Evolutionary conservation across 2,329 filamentous ascomycete genomes (phyloP).

Genomic region (Emergomyces pasteurianus): DNA sequence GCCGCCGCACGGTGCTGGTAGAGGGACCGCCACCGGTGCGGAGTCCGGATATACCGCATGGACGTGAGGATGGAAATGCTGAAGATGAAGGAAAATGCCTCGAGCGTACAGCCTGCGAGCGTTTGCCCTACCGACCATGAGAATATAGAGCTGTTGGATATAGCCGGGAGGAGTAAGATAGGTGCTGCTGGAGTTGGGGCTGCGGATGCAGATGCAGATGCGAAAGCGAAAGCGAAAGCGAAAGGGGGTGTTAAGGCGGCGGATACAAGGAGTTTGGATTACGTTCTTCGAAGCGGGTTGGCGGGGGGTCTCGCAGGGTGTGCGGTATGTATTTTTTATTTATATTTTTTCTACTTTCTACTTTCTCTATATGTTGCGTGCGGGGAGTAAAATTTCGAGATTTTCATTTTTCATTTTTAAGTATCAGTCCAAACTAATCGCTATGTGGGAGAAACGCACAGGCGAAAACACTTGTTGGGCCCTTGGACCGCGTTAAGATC

Average conservation of each 20-base stretch:
- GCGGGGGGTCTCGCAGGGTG: conserved; percentile 87
- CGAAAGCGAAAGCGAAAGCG: background rate
- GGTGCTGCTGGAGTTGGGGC: background rate
- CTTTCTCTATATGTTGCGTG: conserved; percentile 5
- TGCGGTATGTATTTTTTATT: conserved; percentile 50
- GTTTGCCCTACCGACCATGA: conserved; percentile 4
- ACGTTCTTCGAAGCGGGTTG: conserved; percentile 68
- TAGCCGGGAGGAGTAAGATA: background rate
- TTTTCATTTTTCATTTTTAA: no score
- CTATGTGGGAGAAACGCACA: conserved; percentile 25
- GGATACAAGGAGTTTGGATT: conserved; percentile 66
- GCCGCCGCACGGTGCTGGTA: background rate
- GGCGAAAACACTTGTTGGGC: conserved; percentile 92
- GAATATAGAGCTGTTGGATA: background rate
- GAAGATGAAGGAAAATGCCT: background rate
- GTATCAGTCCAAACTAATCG: conserved; percentile 2
- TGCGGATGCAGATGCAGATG: background rate
- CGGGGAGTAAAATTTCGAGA: no score
- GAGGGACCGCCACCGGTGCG: background rate
- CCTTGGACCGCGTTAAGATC: conserved; percentile 95
- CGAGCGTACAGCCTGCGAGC: background rate
- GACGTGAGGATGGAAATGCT: background rate
- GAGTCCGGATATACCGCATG: background rate
- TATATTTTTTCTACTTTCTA: background rate
- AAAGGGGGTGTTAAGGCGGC: conserved; percentile 32